Evolutionary conservation across 805 yeast species (phyloP).

Genomic region (Candida wancherniae): DNA sequence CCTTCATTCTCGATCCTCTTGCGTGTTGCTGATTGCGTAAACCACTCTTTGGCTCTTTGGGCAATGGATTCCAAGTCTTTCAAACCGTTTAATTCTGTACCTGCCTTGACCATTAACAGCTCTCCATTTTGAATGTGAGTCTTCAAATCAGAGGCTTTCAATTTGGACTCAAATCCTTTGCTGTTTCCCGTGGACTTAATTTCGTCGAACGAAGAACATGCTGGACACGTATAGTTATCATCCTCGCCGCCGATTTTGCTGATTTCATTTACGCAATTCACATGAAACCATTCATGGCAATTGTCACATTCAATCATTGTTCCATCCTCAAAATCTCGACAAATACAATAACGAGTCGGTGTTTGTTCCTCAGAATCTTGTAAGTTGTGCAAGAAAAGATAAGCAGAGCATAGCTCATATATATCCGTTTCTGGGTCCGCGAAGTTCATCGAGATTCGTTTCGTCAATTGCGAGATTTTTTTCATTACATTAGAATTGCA

Average conservation of each 20-base stretch:
- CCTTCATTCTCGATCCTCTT: slow-evolving; percentile 1
- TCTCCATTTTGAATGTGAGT: slow-evolving; percentile 7
- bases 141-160: no score
- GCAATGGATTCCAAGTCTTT: slow-evolving; percentile 1
- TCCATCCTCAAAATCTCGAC: slow-evolving; percentile 56
- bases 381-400: slow-evolving; percentile 8
- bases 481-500: slow-evolving; percentile 19
- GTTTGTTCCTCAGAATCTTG: slow-evolving; percentile 6
- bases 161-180: no score
- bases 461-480: slow-evolving; percentile 16
- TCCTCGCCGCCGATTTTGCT: slow-evolving; percentile 12
- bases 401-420: slow-evolving; percentile 25
- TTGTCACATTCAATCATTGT: slow-evolving; percentile 67
- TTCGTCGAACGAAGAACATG: no score
- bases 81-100: slow-evolving; percentile 7
- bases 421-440: slow-evolving; percentile 22
- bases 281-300: slow-evolving; percentile 72
- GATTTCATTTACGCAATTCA: slow-evolving; percentile 40
- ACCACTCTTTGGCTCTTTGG: slow-evolving; percentile 3
- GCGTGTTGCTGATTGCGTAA: slow-evolving; percentile 3
- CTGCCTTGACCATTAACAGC: slow-evolving; percentile 5
- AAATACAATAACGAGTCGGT: slow-evolving; percentile 47
- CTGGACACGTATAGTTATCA: slow-evolving; percentile 16
- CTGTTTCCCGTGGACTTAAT: no score
- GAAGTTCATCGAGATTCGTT: slow-evolving; percentile 24